Base-by-base conservation (phyloP, 805 yeast species). In the Wickerhamiella azymoides region DNA sequence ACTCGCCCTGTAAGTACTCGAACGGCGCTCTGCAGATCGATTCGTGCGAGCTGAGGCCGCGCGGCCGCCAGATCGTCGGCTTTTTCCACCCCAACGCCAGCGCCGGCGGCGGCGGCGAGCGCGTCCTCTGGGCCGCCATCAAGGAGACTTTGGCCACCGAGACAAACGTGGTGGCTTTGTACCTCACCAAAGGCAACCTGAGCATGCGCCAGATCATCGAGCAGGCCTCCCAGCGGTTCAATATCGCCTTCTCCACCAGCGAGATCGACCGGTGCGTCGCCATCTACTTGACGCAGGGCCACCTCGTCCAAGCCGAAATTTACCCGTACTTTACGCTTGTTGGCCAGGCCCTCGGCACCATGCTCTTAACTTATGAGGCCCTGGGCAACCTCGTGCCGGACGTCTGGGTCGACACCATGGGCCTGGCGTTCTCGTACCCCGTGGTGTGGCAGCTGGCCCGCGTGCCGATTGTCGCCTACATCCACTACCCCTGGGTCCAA, bases 51-150 rank as follows among this genome's bases (percentile, higher is more conserved):
- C 56, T 53, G 27, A 48, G 49, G 27, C 48, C 44, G 8, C 40
- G 46, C 21, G 47, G 47, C 46, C 57, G 83, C 36, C 53, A 69
- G 9, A 61, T 84, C 10, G 80, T 68, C 59, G 99, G 97, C 5
- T 88, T 82, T 57, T 86, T 92, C 67, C 99, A 92, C 63, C 98
- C 98, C 0, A 83, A 80, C 55, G 86, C 96, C 52, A 84, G 83
- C 59, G 93, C 95, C 35, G 95, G 94, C 39, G 99, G 99, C 16
- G 99, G 99, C 26, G 99, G 99, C 19, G 99, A 92, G 60, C 75
- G 89, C 47, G 98, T 92, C 0, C 67, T 92, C 36, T 92, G 98
- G 98, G 86, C 84, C 46, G 95, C 96, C 0, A 84, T 89, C 6
- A 72, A 74, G 53, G 71, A 79, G 27, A 82, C 94, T 0, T 65